These are phyloP conservation scores for Pseudevernia furfuracea DNA, from an alignment of 495 filamentous ascomycete genomes.

Conservation along the genomic window DNA sequence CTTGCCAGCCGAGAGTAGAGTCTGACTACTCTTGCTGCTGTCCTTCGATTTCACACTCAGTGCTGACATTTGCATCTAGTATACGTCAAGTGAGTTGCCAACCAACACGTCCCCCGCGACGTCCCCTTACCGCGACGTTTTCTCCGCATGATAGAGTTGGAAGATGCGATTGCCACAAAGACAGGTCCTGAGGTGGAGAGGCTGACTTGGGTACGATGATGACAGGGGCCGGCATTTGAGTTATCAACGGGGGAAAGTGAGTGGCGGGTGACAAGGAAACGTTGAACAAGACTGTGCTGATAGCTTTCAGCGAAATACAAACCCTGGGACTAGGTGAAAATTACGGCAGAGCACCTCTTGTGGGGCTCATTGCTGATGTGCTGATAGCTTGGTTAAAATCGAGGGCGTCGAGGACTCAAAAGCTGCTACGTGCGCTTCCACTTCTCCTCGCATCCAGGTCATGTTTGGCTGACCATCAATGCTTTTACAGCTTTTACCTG, in stretches of 20 bases:
- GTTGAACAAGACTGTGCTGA: neutral
- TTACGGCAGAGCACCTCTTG: neutral
- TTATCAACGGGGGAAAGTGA: constrained; percentile 74
- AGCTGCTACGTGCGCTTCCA: constrained; percentile 57
- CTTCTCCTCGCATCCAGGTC: neutral
- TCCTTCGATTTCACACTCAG: neutral
- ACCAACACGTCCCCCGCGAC: neutral
- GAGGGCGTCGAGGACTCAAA: constrained; percentile 85
- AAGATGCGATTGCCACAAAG: neutral
- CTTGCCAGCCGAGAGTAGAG: neutral
- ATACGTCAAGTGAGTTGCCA: constrained; percentile 79
- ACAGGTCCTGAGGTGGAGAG: neutral
- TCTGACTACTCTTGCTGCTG: neutral
- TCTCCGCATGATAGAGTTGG: neutral
- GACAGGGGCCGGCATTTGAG: constrained; percentile 82
- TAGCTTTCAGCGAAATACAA: constrained; percentile 50
- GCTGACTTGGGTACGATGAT: constrained; percentile 7
- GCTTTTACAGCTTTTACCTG: constrained; percentile 61
- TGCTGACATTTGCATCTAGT: constrained; percentile 45
- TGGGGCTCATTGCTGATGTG: constrained; percentile 29
- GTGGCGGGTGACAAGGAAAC: neutral
- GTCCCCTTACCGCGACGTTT: neutral
- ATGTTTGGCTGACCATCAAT: neutral
- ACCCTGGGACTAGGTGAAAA: constrained; percentile 60
- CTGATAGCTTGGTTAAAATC: constrained; percentile 75